These are phyloP conservation scores for Actinomucor elegans DNA, from an alignment of 371 early-diverging fungal species.

Conservation along the genomic window DNA sequence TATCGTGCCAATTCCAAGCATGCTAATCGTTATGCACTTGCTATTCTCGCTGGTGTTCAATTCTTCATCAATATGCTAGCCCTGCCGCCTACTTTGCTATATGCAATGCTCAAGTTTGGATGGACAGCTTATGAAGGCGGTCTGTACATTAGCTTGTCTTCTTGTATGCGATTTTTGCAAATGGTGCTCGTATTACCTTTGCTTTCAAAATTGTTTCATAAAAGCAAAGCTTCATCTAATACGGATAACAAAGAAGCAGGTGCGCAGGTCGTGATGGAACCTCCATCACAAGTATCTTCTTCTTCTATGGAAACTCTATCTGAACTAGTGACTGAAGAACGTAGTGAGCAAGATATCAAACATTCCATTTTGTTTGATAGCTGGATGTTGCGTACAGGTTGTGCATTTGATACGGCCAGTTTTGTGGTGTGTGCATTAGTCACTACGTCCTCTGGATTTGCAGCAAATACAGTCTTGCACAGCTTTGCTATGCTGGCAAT, in stretches of 20 bases:
- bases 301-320: not conserved
- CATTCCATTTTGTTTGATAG: constrained; percentile 33
- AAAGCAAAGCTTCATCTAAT: not conserved
- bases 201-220: constrained; percentile 23
- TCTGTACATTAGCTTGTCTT: constrained; percentile 26
- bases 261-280: too few relatives aligned
- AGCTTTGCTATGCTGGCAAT: constrained; percentile 30
- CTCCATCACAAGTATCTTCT: not conserved
- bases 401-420: constrained; percentile 26
- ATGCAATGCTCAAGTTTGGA: constrained; percentile 44
- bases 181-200: constrained; percentile 31
- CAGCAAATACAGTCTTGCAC: constrained; percentile 27
- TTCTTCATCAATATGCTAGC: constrained; percentile 24
- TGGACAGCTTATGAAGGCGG: constrained; percentile 54
- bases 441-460: constrained; percentile 20
- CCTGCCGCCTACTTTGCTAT: constrained; percentile 38
- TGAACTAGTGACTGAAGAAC: not conserved
- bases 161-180: constrained; percentile 20
- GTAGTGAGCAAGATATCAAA: not conserved
- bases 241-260: not conserved
- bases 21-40: constrained; percentile 25
- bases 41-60: constrained; percentile 24
- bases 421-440: constrained; percentile 38
- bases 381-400: constrained; percentile 49
- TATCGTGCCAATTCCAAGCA: constrained; percentile 13